These are phyloP conservation scores for Lipomyces starkeyi DNA, from an alignment of 805 yeast genomes.

Conservation along the genomic window DNA sequence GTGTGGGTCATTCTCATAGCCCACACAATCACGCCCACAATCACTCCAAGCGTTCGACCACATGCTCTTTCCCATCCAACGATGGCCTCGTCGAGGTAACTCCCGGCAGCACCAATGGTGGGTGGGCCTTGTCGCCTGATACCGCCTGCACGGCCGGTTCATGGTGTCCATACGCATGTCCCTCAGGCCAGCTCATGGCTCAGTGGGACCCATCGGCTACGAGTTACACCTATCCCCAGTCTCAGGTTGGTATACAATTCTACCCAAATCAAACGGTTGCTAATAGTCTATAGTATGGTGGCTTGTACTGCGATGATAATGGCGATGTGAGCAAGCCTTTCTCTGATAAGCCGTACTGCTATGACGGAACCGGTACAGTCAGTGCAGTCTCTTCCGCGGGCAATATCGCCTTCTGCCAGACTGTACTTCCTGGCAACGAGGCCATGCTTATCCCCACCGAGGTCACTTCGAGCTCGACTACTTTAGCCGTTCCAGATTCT, in stretches of 20 bases:
- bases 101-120: conserved; percentile 62
- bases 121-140: conserved; percentile 87
- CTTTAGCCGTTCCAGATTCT: conserved; percentile 78
- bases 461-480: conserved; percentile 57
- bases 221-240: conserved; percentile 74
- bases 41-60: conserved; percentile 21
- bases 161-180: conserved; percentile 91
- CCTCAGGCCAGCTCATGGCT: conserved; percentile 83
- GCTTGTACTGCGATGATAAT: conserved; percentile 73
- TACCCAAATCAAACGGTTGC: no score
- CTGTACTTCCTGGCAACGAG: conserved; percentile 92
- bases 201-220: conserved; percentile 86
- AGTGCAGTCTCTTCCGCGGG: conserved; percentile 62
- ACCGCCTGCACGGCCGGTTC: conserved; percentile 73
- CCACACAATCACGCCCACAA: conserved; percentile 29
- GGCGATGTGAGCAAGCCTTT: conserved; percentile 72
- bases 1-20: conserved; percentile 11
- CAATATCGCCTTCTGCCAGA: conserved; percentile 84
- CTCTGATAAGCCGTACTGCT: conserved; percentile 65
- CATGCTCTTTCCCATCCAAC: conserved; percentile 70
- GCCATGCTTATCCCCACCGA: conserved; percentile 90
- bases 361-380: conserved; percentile 80
- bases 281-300: conserved; percentile 64
- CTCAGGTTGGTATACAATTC: conserved; percentile 45
- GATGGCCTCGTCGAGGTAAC: conserved; percentile 75